phyloP scores from a whole-genome alignment of 352 stramenopile species.

The Phytophthora vignae region DNA sequence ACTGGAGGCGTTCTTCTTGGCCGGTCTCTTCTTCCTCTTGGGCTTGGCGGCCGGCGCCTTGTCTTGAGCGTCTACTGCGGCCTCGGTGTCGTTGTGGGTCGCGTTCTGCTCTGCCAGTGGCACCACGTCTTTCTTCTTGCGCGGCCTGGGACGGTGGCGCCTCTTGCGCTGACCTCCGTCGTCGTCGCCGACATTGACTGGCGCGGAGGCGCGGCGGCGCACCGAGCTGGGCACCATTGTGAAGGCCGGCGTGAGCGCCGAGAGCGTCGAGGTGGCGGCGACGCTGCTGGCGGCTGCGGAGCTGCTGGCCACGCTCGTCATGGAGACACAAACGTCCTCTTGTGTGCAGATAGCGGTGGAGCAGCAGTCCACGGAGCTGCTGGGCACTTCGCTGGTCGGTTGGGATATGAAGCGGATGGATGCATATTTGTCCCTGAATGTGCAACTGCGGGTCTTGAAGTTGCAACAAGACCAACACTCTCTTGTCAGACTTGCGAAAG shows the following conservation, averaged over 20 bases:
- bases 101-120: constrained; percentile 1
- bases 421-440: background rate
- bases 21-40: constrained; percentile 29
- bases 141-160: constrained; percentile 22
- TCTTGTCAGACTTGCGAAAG: background rate
- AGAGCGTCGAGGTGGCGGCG: constrained; percentile 26
- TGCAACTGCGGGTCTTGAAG: too few species aligned
- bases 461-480: background rate
- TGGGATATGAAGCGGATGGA: background rate
- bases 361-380: background rate
- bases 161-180: constrained; percentile 16
- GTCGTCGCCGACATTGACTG: constrained; percentile 3
- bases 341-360: too few species aligned
- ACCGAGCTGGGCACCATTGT: constrained; percentile 45
- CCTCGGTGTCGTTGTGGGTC: background rate
- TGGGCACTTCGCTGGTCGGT: background rate
- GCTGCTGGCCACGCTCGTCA: constrained; percentile 36
- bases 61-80: constrained; percentile 10
- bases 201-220: constrained; percentile 14
- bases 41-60: constrained; percentile 8
- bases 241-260: constrained; percentile 26
- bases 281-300: constrained; percentile 21
- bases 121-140: constrained; percentile 32
- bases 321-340: background rate
- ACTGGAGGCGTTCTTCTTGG: constrained; percentile 14